These are phyloP conservation scores for Eucalyptus victrix DNA, from an alignment of 345 rosid species.

Conservation along the genomic window DNA sequence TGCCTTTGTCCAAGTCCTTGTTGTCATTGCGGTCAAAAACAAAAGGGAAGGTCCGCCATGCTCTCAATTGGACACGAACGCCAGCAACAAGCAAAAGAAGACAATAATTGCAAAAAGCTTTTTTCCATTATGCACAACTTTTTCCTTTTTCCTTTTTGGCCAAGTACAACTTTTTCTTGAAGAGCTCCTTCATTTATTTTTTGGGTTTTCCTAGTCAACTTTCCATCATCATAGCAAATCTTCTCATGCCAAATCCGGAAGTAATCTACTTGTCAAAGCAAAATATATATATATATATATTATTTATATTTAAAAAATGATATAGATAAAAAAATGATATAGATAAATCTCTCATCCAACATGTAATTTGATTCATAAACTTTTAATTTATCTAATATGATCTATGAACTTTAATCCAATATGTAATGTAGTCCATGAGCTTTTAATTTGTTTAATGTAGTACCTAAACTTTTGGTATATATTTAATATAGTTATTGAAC, in stretches of 20 bases:
- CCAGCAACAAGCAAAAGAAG: neutral
- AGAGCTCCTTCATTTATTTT: neutral
- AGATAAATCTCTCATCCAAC: too few species aligned
- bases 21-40: neutral
- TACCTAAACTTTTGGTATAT: accelerated
- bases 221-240: neutral
- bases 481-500: accelerated
- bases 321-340: too few species aligned
- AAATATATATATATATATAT: neutral
- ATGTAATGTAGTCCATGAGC: accelerated
- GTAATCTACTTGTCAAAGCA: neutral
- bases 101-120: neutral
- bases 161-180: neutral
- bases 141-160: too few species aligned
- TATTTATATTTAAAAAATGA: too few species aligned
- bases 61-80: neutral
- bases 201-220: neutral
- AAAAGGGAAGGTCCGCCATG: neutral
- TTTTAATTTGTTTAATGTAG: accelerated
- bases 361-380: too few species aligned
- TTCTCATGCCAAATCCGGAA: neutral
- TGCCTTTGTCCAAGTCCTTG: neutral
- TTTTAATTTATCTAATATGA: too few species aligned
- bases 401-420: accelerated
- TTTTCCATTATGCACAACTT: neutral